Percentiles rank a stretch among this genome's conserved stretches.
phyloP scores from a whole-genome alignment of 305 asterid species.

The Solanum hybrid region DNA sequence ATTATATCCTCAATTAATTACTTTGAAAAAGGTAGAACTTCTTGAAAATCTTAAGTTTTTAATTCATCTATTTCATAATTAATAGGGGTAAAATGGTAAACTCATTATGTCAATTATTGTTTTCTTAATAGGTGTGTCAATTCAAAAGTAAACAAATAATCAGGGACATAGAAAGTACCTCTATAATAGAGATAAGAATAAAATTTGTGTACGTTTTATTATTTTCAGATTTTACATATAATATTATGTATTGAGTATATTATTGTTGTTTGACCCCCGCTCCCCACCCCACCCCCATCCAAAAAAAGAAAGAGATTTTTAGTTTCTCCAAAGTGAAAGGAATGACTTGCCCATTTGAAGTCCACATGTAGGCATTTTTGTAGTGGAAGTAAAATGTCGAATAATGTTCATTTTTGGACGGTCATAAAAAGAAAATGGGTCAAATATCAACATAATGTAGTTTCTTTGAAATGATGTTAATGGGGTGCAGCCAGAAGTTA shows the following conservation, averaged over 20 bases:
- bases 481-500: slow-evolving; percentile 39
- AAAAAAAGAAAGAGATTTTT: not conserved
- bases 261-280: not conserved
- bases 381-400: slow-evolving; percentile 8
- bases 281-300: no score
- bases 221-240: not conserved
- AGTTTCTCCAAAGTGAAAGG: not conserved
- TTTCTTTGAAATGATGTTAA: slow-evolving; percentile 8
- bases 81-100: no score
- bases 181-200: not conserved
- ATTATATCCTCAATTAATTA: no score
- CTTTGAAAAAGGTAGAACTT: no score
- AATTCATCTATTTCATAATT: no score
- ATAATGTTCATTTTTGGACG: not conserved
- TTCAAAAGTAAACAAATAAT: no score
- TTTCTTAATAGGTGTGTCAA: no score
- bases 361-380: slow-evolving; percentile 2
- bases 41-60: no score
- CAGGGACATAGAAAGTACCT: not conserved
- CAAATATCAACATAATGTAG: not conserved
- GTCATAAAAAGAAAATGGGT: slow-evolving; percentile 2
- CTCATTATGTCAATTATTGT: no score
- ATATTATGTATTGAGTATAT: not conserved
- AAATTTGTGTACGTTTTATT: not conserved
- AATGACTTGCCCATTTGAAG: slow-evolving; percentile 1